Percentiles rank a stretch among this genome's conserved stretches.
Evolutionary conservation across 495 filamentous ascomycete genomes (phyloP).

Genomic region (Hypoxylon lenormandii): DNA sequence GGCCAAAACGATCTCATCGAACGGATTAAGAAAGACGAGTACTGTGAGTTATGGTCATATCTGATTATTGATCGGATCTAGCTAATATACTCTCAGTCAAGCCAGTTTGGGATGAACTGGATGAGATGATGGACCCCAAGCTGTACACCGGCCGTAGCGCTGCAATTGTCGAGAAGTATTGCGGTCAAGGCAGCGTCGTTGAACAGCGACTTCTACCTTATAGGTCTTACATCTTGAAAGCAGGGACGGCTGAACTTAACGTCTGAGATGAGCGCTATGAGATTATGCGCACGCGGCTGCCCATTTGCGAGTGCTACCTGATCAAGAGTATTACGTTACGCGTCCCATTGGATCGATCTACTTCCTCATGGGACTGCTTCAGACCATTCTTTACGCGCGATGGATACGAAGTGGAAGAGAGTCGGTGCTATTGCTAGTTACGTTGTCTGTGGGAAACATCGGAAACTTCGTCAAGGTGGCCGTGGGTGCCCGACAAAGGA

Average conservation of each 20-base stretch:
- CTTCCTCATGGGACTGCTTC: too few species aligned
- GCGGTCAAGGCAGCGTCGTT: slow-evolving; percentile 49
- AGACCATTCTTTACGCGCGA: too few species aligned
- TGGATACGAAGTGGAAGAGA: too few species aligned
- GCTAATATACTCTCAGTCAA: slow-evolving; percentile 56
- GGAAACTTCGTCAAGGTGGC: too few species aligned
- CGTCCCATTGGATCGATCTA: too few species aligned
- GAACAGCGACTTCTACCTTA: slow-evolving; percentile 50
- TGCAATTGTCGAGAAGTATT: slow-evolving; percentile 63
- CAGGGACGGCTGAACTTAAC: slow-evolving; percentile 47
- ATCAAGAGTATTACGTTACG: too few species aligned
- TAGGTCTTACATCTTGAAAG: slow-evolving; percentile 37
- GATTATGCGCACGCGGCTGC: too few species aligned
- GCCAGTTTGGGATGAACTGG: slow-evolving; percentile 81
- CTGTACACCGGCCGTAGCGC: slow-evolving; percentile 76
- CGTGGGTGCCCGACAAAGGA: too few species aligned
- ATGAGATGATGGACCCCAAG: slow-evolving; percentile 75
- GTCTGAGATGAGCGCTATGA: slow-evolving; percentile 24
- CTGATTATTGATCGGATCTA: too few species aligned
- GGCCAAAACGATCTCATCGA: slow-evolving; percentile 85
- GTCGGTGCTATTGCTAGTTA: too few species aligned
- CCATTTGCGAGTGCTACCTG: too few species aligned
- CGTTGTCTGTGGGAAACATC: too few species aligned
- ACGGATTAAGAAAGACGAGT: slow-evolving; percentile 76
- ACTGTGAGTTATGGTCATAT: slow-evolving; percentile 58